Evolutionary conservation across 1,139 yeast genomes (phyloP), one percentile per base, ranked within the genome.

Genomic region (Saccharomyces uvarum): DNA sequence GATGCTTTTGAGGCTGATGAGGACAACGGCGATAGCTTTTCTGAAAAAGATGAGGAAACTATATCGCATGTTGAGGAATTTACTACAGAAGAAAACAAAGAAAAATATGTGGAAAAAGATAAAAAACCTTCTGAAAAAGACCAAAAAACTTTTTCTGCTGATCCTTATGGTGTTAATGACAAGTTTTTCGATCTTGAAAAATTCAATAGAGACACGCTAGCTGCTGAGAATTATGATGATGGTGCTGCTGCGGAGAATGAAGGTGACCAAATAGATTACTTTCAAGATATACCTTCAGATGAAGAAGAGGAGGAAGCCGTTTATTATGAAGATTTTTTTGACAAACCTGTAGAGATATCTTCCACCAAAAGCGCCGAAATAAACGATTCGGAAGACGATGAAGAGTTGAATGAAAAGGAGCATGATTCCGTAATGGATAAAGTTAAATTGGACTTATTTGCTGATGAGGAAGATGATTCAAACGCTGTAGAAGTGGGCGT

Each of bases 101-200:
- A 63, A 24, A 62, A 55, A 21, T 63, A 57, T 19, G 64, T 53
- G n/a, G 55, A 59, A 27, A 51, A 61, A 53, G 58, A 41, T 60
- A 53, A 28, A 51, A 32, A 59, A 50, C 24, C 62, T 52, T 38
- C 29, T 13, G 62, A 59, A 16, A 62, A 58, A 38, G 63, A 58
- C n/a, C 59, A 57, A 38, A 11, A 11, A 24, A 16, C 19, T 4
- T 4, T 19, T 16, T 5, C 24, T 9, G 21, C 49, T 7, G 73
- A 68, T 28, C 68, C 66, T 14, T 80, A 78, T 63, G 96, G 91
- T 2, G 76, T 90, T 49, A 88, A 91, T 65, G 96, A 89, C 65
- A 88, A 83, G 8, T 86, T 91, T 62, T 93, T 93, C 68, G 84
- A 89, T 58, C 81, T 93, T 46, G 96, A 89, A 60, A 87, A 86